These are phyloP conservation scores for thale cress (Arabidopsis thaliana) DNA, from an alignment of 345 rosid species.

Conservation along the genomic window DNA sequence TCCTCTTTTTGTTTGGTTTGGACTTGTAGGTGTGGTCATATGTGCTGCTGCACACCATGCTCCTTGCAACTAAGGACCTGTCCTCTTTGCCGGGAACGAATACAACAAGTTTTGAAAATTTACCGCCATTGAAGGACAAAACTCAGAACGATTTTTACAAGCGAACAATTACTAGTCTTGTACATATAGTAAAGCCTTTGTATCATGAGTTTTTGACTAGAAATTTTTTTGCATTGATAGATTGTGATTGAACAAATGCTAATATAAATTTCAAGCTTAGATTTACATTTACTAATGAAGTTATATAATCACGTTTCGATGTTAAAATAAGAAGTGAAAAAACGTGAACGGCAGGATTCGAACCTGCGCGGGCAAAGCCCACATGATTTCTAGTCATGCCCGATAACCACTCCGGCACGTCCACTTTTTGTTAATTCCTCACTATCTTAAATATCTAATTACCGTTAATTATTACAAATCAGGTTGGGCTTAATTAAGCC, in stretches of 20 bases:
- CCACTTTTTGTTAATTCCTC: not conserved
- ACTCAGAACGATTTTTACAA: not conserved
- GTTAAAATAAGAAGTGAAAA: not conserved
- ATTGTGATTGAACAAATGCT: not conserved
- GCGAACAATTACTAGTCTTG: not conserved
- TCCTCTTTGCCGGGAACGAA: constrained; percentile 75
- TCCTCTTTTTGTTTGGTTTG: constrained; percentile 7
- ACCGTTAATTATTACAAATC: not conserved
- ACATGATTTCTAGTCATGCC: constrained; percentile 98
- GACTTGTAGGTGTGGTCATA: constrained; percentile 80
- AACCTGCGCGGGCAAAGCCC: constrained; percentile 96
- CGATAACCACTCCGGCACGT: constrained; percentile 64
- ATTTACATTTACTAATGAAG: too few relatives aligned
- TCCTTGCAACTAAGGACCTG: constrained; percentile 55
- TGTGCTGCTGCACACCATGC: constrained; percentile 91
- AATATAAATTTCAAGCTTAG: not conserved
- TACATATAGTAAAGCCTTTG: not conserved
- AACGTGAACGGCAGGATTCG: constrained; percentile 67
- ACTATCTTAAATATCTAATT: accelerated
- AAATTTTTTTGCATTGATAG: not conserved
- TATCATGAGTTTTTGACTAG: not conserved
- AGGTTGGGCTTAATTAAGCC: constrained; percentile 31
- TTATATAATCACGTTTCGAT: too few relatives aligned
- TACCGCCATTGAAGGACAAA: constrained; percentile 57
- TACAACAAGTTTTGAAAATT: constrained; percentile 64